phyloP scores from a whole-genome alignment of 352 stramenopile species.

The Pythium brachiatum region DNA sequence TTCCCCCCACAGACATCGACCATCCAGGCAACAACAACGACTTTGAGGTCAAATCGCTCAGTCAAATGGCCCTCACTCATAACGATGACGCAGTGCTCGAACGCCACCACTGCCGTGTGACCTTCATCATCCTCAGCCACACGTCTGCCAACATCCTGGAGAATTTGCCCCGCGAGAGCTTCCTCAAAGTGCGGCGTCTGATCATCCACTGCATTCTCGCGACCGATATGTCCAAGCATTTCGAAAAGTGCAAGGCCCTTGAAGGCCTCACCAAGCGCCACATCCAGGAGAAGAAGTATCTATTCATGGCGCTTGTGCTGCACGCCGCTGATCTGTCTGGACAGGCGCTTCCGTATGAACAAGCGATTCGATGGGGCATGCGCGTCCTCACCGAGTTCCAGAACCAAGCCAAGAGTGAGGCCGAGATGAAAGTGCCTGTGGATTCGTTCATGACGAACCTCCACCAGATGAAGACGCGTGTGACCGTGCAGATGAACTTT shows the following conservation, averaged over 20 bases:
- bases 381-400: slow-evolving; percentile 74
- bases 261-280: slow-evolving; percentile 60
- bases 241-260: slow-evolving; percentile 66
- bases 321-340: slow-evolving; percentile 70
- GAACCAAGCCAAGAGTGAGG: slow-evolving; percentile 52
- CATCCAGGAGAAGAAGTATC: slow-evolving; percentile 46
- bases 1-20: slow-evolving; percentile 83
- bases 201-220: slow-evolving; percentile 73
- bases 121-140: slow-evolving; percentile 75
- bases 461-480: slow-evolving; percentile 42
- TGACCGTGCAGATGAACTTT: slow-evolving; percentile 71
- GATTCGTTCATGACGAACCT: slow-evolving; percentile 75
- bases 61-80: slow-evolving; percentile 77
- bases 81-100: slow-evolving; percentile 84
- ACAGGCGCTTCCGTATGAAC: slow-evolving; percentile 48
- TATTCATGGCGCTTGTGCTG: slow-evolving; percentile 70
- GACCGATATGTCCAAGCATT: slow-evolving; percentile 79
- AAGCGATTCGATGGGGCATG: slow-evolving; percentile 50
- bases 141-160: slow-evolving; percentile 73
- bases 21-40: slow-evolving; percentile 83
- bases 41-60: slow-evolving; percentile 78
- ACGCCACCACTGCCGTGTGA: slow-evolving; percentile 74
- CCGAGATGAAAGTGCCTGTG: slow-evolving; percentile 41
- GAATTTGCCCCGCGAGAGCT: slow-evolving; percentile 41
- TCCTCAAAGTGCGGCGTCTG: slow-evolving; percentile 56